These are phyloP conservation scores for Phytophthora constricta DNA, from an alignment of 352 stramenopile species.

Conservation along the genomic window DNA sequence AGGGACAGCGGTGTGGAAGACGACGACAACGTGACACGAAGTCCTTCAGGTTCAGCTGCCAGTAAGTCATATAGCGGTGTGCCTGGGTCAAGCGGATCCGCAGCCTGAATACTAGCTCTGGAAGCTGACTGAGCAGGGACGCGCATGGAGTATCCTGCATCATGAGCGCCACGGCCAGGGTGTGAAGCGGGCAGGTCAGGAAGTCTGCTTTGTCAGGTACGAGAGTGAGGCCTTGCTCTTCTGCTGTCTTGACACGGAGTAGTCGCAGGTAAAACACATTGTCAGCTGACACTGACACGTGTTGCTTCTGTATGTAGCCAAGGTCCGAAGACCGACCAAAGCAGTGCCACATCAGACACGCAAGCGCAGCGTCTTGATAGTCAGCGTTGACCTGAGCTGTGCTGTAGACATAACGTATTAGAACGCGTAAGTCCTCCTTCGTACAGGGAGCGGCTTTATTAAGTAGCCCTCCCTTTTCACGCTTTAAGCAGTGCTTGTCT, in stretches of 20 bases:
- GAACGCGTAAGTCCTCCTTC: background rate
- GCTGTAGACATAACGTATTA: slow-evolving; percentile 2
- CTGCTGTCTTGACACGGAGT: slow-evolving; percentile 31
- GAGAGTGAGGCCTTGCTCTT: slow-evolving; percentile 37
- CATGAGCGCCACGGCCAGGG: slow-evolving; percentile 18
- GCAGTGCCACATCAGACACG: slow-evolving; percentile 38
- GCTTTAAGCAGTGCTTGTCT: slow-evolving; percentile 24
- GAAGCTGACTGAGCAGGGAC: slow-evolving; percentile 18
- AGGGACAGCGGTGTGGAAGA: no score
- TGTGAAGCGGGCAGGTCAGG: slow-evolving; percentile 26
- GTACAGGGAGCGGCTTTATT: slow-evolving; percentile 21
- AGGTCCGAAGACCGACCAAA: slow-evolving; percentile 36
- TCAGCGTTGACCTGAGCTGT: slow-evolving; percentile 5
- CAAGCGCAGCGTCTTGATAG: slow-evolving; percentile 37
- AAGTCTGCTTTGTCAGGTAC: slow-evolving; percentile 25
- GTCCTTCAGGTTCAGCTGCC: no score
- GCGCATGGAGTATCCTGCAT: slow-evolving; percentile 16
- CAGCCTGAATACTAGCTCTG: no score
- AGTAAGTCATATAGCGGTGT: no score
- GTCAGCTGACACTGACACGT: slow-evolving; percentile 24
- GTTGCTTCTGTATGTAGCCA: no score
- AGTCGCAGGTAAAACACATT: slow-evolving; percentile 36
- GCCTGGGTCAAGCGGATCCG: no score
- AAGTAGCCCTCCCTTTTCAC: slow-evolving; percentile 21
- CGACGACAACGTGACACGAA: no score